Evolutionary conservation across 1,284 basidiomycete species (phyloP), one percentile per base, ranked within the genome.

Genomic region (Pseudozyma sp.): DNA sequence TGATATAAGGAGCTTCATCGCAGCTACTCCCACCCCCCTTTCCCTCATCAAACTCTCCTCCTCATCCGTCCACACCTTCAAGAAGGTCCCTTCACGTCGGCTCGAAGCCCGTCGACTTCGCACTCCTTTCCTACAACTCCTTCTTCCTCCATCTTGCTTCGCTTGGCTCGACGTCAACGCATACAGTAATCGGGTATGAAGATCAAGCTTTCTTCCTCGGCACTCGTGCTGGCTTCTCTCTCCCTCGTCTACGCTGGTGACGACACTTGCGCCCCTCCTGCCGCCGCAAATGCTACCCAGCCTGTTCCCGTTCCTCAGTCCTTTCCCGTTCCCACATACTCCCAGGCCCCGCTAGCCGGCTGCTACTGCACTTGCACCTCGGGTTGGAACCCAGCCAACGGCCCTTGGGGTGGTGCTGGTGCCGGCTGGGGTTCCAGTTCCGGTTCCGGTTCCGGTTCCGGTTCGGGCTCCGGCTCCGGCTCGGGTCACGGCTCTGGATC

Each of bases 311-410:
- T 67, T 7, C 54, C 65, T 17, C 65, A 68, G 29, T 54, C 59
- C 24, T 62, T 63, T 55, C 60, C 66, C 39, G 66, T 68, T 10
- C 59, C 66, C 55, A 68, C 66, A 24, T 63, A 68, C 53, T 63
- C 66, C 24, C 59, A 63, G 48, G 66, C 66, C 34, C 66, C 66
- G 7, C 53, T 68, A 11, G 66, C 59, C 5, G 60, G 60, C 2
- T 68, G 66, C 60, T 68, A 68, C 56, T 68, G 66, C 55, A 68
- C 66, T 0, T 68, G 66, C 40, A 68, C 66, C 8, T 31, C 39
- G 5, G 66, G 59, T n/a, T 68, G 59, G 59, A 51, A 46, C 17
- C 40, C 37, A 10, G 29, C 46, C 24, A 34, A 30, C 30, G 56
- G 45, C 34, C 44, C 52, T 33, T 60, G 56, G 52, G 60, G 66